Conservation (phyloP, 169 alveolate genomes). For the Plasmodium relictum region DNA sequence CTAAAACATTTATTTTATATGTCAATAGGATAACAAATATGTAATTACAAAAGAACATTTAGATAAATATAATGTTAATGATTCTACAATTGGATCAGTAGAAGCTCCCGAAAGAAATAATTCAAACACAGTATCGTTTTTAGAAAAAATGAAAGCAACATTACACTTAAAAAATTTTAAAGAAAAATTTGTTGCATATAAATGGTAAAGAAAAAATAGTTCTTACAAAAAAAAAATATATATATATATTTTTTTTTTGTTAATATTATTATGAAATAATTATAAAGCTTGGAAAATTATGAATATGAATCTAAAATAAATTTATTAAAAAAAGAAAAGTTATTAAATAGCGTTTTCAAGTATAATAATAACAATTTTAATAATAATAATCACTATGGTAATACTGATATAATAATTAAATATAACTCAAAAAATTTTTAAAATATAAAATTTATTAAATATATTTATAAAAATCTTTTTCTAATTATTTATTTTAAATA, state of each 20-base stretch:
- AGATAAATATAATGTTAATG: slow-evolving; percentile 68
- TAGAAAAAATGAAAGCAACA: slow-evolving; percentile 74
- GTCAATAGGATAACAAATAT: slow-evolving; percentile 50
- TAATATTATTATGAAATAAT: background rate
- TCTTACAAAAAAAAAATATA: background rate
- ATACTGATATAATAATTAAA: no score
- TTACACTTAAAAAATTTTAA: slow-evolving; percentile 74
- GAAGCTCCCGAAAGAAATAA: slow-evolving; percentile 76
- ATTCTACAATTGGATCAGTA: slow-evolving; percentile 51
- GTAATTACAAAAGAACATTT: slow-evolving; percentile 65
- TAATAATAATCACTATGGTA: no score
- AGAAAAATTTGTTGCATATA: slow-evolving; percentile 74
- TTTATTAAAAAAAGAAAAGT: no score
- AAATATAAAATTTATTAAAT: no score
- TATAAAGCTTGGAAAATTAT: no score
- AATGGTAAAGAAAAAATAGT: slow-evolving; percentile 42
- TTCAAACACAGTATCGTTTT: slow-evolving; percentile 53
- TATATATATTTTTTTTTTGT: slow-evolving; percentile 23
- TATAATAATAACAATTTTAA: no score
- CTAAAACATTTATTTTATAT: background rate
- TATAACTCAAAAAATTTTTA: no score
- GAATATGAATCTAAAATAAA: no score
- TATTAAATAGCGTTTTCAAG: no score
- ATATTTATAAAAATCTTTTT: no score
- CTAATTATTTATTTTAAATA: no score